Evolutionary conservation across 2,329 filamentous ascomycete species (phyloP), one percentile per base, ranked within the genome.

Genomic region (Monilinia fructigena): DNA sequence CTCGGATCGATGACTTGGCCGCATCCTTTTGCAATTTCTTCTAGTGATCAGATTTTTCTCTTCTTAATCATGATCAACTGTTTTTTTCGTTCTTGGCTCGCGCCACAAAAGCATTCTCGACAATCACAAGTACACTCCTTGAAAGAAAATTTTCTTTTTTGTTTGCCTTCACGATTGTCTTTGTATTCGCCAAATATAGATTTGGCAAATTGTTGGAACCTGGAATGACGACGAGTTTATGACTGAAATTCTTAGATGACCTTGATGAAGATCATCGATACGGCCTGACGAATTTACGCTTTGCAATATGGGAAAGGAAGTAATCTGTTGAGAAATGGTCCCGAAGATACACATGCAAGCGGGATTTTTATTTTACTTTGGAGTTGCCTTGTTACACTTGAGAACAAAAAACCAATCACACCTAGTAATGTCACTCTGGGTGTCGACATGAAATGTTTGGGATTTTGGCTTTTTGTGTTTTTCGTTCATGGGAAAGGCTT

Each of bases 161-260:
- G 31, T 59, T 60, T 42, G 40, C 64, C 67, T 70, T 63, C 66
- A 75, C 69, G 71, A 72, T 69, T 75, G 75, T 77, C 74, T 72
- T 76, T 79, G 78, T 79, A 79, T 76, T 77, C 72, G 73, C 74
- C 72, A 74, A 74, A 74, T 75, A 72, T 70, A 73, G 69, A 76
- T 74, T 77, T 72, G 72, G 72, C 75, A 75, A 74, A 72, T 73
- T 77, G 73, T 75, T 74, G 67, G 75, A 75, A 26, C 53, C 75
- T 77, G 76, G 73, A 73, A 77, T 76, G 74, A 79, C 75, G 76
- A 79, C 69, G 72, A 76, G 72, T 75, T 77, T 79, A 73, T 77
- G 79, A 75, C 76, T 74, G 74, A 74, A 61, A 61, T 76, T 76
- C 58, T 62, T 55, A 70, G 62, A 71, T 69, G 68, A 67, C 62